Evolutionary conservation across 1,284 basidiomycete species (phyloP).

Genomic region (Tilletia setariae): DNA sequence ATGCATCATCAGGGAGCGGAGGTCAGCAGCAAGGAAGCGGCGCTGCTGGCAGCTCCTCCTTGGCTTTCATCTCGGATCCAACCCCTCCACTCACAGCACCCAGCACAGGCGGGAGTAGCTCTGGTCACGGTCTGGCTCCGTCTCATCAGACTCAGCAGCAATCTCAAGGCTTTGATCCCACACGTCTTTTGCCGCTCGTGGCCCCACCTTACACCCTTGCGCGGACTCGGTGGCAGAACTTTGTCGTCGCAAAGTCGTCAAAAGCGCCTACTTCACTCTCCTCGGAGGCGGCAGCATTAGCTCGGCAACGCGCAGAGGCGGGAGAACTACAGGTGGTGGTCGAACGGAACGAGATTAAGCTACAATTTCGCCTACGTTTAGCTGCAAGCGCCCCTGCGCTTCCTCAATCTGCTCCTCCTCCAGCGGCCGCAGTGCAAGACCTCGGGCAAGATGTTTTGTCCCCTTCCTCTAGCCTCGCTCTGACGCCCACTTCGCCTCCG

Average conservation of each 20-base stretch:
- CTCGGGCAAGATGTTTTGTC: neutral
- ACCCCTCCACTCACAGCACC: neutral
- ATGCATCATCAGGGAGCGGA: neutral
- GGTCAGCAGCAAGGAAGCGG: neutral
- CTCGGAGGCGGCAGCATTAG: neutral
- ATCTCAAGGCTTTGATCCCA: slow-evolving; percentile 21
- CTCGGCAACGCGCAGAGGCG: neutral
- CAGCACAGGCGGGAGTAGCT: neutral
- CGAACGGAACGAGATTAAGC: slow-evolving; percentile 20
- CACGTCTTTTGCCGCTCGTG: slow-evolving; percentile 27
- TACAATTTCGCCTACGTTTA: slow-evolving; percentile 29
- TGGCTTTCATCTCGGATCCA: slow-evolving; percentile 27
- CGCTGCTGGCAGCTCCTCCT: neutral
- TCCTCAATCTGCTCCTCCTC: neutral
- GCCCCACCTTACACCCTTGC: slow-evolving; percentile 27
- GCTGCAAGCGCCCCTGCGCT: slow-evolving; percentile 18
- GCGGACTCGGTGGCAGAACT: neutral
- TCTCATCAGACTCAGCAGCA: neutral
- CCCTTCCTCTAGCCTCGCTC: neutral
- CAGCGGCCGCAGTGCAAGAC: neutral
- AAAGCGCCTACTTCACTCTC: neutral
- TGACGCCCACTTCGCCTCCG: neutral
- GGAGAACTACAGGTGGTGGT: neutral
- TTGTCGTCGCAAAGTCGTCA: neutral
- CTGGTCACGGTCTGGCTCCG: slow-evolving; percentile 4